These are phyloP conservation scores for Auriscalpium orientale DNA, from an alignment of 768 basidiomycete species.

Conservation along the genomic window DNA sequence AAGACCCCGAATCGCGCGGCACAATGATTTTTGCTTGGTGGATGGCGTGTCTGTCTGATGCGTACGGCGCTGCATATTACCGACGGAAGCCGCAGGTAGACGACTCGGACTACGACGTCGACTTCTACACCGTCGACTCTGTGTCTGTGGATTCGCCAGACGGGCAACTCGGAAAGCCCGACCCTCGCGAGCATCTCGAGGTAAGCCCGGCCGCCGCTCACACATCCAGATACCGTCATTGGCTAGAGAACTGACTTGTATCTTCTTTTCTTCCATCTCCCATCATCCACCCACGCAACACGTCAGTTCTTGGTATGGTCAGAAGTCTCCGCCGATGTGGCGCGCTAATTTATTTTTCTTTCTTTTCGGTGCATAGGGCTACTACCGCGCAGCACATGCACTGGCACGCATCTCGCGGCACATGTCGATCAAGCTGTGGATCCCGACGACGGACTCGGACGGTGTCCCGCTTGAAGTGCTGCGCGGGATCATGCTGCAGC, in stretches of 20 bases:
- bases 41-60: conserved; percentile 84
- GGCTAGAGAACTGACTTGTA: background rate
- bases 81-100: conserved; percentile 71
- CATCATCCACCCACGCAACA: too few relatives aligned
- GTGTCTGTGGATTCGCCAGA: conserved; percentile 35
- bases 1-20: conserved; percentile 67
- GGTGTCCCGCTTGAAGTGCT: conserved; percentile 72
- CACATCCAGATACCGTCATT: too few relatives aligned
- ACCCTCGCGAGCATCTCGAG: conserved; percentile 72
- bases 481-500: conserved; percentile 42
- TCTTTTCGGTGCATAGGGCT: conserved; percentile 43
- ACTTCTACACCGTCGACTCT: conserved; percentile 75
- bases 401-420: conserved; percentile 77
- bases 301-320: too few relatives aligned
- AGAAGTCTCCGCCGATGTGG: too few relatives aligned
- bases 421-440: conserved; percentile 78
- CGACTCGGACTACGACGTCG: conserved; percentile 86
- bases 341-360: background rate
- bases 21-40: conserved; percentile 93
- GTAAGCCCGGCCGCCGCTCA: conserved; percentile 28
- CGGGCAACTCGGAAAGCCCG: conserved; percentile 21
- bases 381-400: conserved; percentile 76
- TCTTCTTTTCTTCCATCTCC: background rate
- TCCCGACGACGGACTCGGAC: conserved; percentile 64
- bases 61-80: conserved; percentile 78